Evolutionary conservation across 2,329 filamentous ascomycete genomes (phyloP).

Genomic region (Penicillium hesseltinei): DNA sequence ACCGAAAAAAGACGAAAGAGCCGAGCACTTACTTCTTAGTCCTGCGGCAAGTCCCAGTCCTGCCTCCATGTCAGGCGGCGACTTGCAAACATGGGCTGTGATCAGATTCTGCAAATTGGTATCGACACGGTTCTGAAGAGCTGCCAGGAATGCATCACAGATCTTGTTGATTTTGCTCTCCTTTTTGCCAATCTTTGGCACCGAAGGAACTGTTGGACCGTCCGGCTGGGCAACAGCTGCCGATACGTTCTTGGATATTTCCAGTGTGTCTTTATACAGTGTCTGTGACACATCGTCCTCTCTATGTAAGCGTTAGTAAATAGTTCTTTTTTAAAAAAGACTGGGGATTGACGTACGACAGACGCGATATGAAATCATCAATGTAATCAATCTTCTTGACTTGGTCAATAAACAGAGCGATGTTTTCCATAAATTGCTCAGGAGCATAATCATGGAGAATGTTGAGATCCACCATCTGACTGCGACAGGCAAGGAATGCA

Average conservation of each 20-base stretch:
- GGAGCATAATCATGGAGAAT: constrained; percentile 93
- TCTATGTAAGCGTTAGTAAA: constrained; percentile 40
- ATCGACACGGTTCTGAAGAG: constrained; percentile 61
- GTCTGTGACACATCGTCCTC: constrained; percentile 92
- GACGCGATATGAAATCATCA: constrained; percentile 84
- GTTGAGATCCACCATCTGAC: constrained; percentile 96
- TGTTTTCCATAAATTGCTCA: constrained; percentile 73
- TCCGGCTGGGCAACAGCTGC: constrained; percentile 27
- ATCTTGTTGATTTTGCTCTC: constrained; percentile 76
- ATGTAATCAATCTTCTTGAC: constrained; percentile 77
- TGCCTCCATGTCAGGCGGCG: constrained; percentile 82
- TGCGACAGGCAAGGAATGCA: constrained; percentile 84
- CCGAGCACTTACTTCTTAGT: constrained; percentile 50
- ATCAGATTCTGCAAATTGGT: constrained; percentile 84
- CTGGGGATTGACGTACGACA: constrained; percentile 58
- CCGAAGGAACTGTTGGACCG: constrained; percentile 11
- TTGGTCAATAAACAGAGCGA: constrained; percentile 78
- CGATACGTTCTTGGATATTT: constrained; percentile 38
- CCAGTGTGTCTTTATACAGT: constrained; percentile 85
- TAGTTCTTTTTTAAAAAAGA: neutral
- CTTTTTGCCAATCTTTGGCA: constrained; percentile 23
- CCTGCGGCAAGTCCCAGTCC: constrained; percentile 76
- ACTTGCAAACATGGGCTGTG: constrained; percentile 92
- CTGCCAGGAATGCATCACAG: constrained; percentile 76
- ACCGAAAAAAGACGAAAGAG: neutral